Evolutionary conservation across 352 stramenopile species (phyloP).

Genomic region (Globisporangium echinulatum): DNA sequence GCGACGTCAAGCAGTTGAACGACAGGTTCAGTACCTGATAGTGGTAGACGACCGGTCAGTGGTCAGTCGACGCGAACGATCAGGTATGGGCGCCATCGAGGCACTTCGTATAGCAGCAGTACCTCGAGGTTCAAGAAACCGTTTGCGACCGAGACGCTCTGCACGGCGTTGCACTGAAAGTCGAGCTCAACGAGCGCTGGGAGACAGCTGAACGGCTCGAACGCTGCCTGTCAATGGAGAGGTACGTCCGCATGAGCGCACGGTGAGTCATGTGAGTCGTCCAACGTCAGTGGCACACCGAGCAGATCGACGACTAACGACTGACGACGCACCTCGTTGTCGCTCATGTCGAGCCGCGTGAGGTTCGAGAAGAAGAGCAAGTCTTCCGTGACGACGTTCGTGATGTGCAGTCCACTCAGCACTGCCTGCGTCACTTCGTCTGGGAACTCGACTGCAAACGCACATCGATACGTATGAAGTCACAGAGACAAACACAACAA

Average conservation of each 20-base stretch:
- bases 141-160: slow-evolving; percentile 35
- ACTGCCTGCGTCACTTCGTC: slow-evolving; percentile 65
- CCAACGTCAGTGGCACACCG: too few relatives aligned
- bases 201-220: slow-evolving; percentile 62
- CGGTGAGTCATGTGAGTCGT: not conserved
- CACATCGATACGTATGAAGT: too few relatives aligned
- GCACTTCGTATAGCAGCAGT: not conserved
- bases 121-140: slow-evolving; percentile 67
- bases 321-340: slow-evolving; percentile 55
- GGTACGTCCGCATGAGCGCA: not conserved
- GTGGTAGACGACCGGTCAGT: not conserved
- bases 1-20: slow-evolving; percentile 63
- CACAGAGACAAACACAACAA: too few relatives aligned
- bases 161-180: slow-evolving; percentile 75
- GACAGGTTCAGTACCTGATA: slow-evolving; percentile 64
- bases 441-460: slow-evolving; percentile 60
- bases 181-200: slow-evolving; percentile 63
- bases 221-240: slow-evolving; percentile 20
- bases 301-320: not conserved
- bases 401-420: slow-evolving; percentile 56
- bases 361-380: slow-evolving; percentile 77
- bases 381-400: slow-evolving; percentile 57
- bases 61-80: too few relatives aligned
- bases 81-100: too few relatives aligned
- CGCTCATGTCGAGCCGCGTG: slow-evolving; percentile 67